Evolutionary conservation across 2,329 filamentous ascomycete species (phyloP), one percentile per base, ranked within the genome.

Genomic region (Aspergillus costaricaensis): DNA sequence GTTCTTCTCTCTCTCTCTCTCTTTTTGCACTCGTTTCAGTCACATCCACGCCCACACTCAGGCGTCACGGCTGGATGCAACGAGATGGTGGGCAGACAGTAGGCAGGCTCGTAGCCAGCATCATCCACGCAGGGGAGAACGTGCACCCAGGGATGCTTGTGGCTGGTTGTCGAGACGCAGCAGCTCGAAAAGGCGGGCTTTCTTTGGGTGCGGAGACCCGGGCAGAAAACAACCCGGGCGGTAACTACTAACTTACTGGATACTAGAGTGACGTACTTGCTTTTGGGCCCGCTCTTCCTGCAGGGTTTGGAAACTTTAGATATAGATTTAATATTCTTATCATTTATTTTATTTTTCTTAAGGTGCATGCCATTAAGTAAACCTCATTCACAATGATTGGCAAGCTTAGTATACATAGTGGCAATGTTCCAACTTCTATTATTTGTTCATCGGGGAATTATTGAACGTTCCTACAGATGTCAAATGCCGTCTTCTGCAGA

Each of bases 121-220:
- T 62, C 51, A 21, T 60, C 55, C 32, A 64, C 30, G 60, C 57
- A 55, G 58, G 48, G 39, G 32, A 52, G 52, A 65, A 65, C 60
- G 60, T 65, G 62, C 62, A 55, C 55, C 58, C 57, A 58, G 48
- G 60, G 15, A 52, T 32, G 48, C 60, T 36, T 54, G 59, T 65
- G 60, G 62, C 49, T 65, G 62, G 62, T 38, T 60, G 58, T 55
- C 30, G 32, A 14, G 25, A 53, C 48, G 52, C 38, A 57, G 43
- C 15, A 47, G 54, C 21, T 36, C 32, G 2, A 32, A 41, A 36
- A 30, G 61, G 51, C 43, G 56, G 48, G 48, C n/a, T 38, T 36
- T 36, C 32, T 36, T 36, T 49, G 44, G 32, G 43, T 48, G 25
- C 25, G 32, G 38, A 17, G 23, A 41, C 6, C 27, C 25, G 39